Conservation (phyloP, 495 filamentous ascomycete genomes). For the Annulohypoxylon moriforme region DNA sequence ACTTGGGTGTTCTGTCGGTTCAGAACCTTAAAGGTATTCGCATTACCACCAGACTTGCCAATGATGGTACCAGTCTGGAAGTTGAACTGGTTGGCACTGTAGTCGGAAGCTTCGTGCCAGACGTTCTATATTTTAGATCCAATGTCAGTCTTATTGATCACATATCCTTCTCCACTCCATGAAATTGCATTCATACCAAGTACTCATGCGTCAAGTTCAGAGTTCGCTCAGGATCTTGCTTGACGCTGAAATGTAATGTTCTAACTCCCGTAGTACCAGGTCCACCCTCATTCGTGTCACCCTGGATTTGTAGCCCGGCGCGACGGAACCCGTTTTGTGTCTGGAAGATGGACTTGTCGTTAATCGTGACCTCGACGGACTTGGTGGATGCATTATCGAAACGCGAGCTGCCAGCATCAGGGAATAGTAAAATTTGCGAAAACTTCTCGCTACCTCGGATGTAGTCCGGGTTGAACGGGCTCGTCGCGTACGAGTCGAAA, state of each 20-base stretch:
- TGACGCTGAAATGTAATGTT: slow-evolving; percentile 66
- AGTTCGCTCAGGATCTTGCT: slow-evolving; percentile 56
- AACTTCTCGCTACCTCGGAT: slow-evolving; percentile 60
- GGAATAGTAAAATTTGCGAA: slow-evolving; percentile 59
- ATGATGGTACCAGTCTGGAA: slow-evolving; percentile 64
- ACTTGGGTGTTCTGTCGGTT: slow-evolving; percentile 60
- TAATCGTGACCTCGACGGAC: slow-evolving; percentile 61
- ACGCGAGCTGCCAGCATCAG: slow-evolving; percentile 49
- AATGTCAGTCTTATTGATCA: slow-evolving; percentile 5
- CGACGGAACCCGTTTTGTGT: slow-evolving; percentile 67
- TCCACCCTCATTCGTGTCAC: slow-evolving; percentile 59
- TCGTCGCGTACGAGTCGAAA: slow-evolving; percentile 56
- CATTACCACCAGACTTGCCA: slow-evolving; percentile 55
- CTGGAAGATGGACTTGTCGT: slow-evolving; percentile 66
- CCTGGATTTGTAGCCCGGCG: slow-evolving; percentile 63
- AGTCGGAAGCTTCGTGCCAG: slow-evolving; percentile 67
- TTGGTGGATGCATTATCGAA: slow-evolving; percentile 57
- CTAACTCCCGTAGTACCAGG: slow-evolving; percentile 60
- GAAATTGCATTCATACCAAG: slow-evolving; percentile 43
- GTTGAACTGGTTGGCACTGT: slow-evolving; percentile 66
- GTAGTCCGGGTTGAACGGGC: slow-evolving; percentile 60
- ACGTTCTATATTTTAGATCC: slow-evolving; percentile 53
- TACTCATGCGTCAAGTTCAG: slow-evolving; percentile 69
- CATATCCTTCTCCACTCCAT: not conserved
- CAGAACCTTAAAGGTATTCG: slow-evolving; percentile 60